These are phyloP conservation scores for Geranium brycei DNA, from an alignment of 345 rosid species.

Conservation along the genomic window DNA sequence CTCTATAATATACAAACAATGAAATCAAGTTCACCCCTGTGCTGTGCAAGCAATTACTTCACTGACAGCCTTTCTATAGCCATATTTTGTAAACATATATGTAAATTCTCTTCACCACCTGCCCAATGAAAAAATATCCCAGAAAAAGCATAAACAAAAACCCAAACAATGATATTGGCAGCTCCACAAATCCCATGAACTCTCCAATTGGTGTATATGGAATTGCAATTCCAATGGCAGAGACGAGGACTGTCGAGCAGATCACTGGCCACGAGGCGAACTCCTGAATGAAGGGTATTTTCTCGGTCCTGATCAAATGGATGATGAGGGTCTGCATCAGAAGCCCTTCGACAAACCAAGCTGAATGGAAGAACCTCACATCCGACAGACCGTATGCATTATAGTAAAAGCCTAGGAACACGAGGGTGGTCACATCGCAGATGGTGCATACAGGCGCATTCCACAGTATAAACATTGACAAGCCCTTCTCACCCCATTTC, in stretches of 20 bases:
- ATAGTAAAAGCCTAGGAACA: conserved; percentile 35
- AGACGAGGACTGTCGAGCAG: conserved; percentile 33
- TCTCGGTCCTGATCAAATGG: conserved; percentile 57
- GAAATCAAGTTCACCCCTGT: no score
- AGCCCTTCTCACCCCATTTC: conserved; percentile 31
- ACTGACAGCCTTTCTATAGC: conserved; percentile 20
- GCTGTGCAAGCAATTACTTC: no score
- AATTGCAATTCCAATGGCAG: conserved; percentile 41
- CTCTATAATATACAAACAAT: no score
- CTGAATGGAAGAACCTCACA: conserved; percentile 32
- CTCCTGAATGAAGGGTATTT: conserved; percentile 48
- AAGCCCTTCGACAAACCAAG: conserved; percentile 54
- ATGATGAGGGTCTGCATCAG: conserved; percentile 52
- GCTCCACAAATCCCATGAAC: conserved; percentile 27
- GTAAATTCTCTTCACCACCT: conserved; percentile 45
- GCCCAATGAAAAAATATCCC: conserved; percentile 46
- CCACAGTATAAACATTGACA: conserved; percentile 48
- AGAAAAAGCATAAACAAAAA: conserved; percentile 46
- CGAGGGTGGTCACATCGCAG: conserved; percentile 32
- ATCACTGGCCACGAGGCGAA: conserved; percentile 54
- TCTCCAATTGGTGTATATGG: conserved; percentile 29
- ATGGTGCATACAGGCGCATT: conserved; percentile 48
- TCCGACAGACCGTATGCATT: not conserved
- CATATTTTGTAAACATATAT: conserved; percentile 37
- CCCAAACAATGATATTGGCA: conserved; percentile 43